phyloP scores from a whole-genome alignment of 2,329 filamentous ascomycete genomes.

The Xylaria sp. region DNA sequence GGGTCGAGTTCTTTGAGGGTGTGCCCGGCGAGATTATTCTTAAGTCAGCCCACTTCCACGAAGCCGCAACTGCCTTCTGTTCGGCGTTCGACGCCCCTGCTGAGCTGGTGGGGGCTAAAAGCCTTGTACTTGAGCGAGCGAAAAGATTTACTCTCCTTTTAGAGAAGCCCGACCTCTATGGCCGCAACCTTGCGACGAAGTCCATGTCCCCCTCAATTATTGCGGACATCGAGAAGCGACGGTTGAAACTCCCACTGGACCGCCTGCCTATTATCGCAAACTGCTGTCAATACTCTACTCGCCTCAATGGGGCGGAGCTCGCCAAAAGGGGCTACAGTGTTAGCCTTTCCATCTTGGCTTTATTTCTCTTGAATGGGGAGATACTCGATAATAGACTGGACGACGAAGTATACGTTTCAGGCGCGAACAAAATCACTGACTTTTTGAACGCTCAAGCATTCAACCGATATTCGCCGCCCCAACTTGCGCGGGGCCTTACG shows the following conservation, averaged over 20 bases:
- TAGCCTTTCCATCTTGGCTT: conserved; percentile 23
- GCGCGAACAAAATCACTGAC: background rate
- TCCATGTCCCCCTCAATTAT: conserved; percentile 9
- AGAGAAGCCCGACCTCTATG: background rate
- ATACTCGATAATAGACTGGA: conserved; percentile 19
- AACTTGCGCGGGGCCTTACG: background rate
- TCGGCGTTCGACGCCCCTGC: background rate
- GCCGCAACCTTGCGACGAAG: background rate
- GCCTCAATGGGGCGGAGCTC: conserved; percentile 9
- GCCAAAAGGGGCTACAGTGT: conserved; percentile 2
- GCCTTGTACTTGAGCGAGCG: background rate
- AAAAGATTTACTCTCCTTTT: conserved; percentile 8
- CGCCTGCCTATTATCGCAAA: conserved; percentile 31
- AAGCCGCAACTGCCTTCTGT: conserved; percentile 14
- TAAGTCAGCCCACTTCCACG: conserved; percentile 3
- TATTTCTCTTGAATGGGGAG: conserved; percentile 31
- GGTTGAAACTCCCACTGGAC: conserved; percentile 8
- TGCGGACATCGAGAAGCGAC: conserved; percentile 9
- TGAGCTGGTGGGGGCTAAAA: background rate
- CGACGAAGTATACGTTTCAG: background rate
- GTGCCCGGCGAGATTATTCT: conserved; percentile 37
- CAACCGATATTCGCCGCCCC: conserved; percentile 52
- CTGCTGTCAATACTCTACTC: conserved; percentile 24
- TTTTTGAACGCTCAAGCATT: conserved; percentile 17
- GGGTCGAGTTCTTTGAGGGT: conserved; percentile 20